Evolutionary conservation across 495 filamentous ascomycete genomes (phyloP).

Genomic region (Daldinia childiae): DNA sequence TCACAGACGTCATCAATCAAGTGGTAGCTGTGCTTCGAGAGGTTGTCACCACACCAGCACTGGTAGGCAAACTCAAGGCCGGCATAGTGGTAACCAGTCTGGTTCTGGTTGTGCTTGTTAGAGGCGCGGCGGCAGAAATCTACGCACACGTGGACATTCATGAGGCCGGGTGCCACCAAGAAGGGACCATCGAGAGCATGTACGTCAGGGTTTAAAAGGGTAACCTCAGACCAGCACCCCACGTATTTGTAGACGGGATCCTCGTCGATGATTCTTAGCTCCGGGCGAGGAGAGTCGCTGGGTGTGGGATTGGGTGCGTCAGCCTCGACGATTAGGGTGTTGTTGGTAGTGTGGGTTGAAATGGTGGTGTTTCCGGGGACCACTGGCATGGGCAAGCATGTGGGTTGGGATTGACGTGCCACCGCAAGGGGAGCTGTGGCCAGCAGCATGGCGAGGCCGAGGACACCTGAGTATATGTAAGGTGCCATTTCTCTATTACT

Average conservation of each 20-base stretch:
- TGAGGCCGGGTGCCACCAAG: conserved; percentile 53
- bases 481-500: conserved; percentile 22
- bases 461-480: background rate
- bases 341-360: background rate
- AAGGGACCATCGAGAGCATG: conserved; percentile 49
- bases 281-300: background rate
- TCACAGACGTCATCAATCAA: conserved; percentile 53
- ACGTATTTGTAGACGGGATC: conserved; percentile 49
- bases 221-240: conserved; percentile 64
- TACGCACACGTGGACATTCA: conserved; percentile 46
- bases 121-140: conserved; percentile 48
- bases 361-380: background rate
- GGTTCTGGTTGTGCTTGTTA: conserved; percentile 6
- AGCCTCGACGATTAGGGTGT: background rate
- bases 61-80: conserved; percentile 61
- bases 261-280: conserved; percentile 29
- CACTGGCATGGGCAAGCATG: background rate
- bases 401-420: background rate
- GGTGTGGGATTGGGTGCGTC: conserved; percentile 4
- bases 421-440: background rate
- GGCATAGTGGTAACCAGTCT: conserved; percentile 49
- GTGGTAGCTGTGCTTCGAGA: conserved; percentile 47
- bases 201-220: conserved; percentile 39
- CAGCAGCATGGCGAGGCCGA: conserved; percentile 14
- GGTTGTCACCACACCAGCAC: conserved; percentile 59